Evolutionary conservation across 1,284 basidiomycete genomes (phyloP).

Genomic region (Naganishia albida): DNA sequence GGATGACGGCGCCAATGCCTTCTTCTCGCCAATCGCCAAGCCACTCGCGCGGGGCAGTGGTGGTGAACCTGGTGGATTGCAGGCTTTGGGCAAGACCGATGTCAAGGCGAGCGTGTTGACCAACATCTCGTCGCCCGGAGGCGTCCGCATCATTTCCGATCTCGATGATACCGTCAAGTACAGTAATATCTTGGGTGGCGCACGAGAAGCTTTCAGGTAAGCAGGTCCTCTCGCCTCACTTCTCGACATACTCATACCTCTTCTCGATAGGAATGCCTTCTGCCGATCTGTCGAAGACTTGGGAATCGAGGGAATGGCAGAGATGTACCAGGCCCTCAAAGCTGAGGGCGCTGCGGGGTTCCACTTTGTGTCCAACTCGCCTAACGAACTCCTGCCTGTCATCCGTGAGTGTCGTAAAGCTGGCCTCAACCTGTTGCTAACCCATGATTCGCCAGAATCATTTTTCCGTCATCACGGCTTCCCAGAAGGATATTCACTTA

Average conservation of each 20-base stretch:
- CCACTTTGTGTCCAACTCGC: constrained; percentile 73
- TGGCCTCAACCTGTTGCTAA: not conserved
- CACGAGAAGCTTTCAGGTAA: constrained; percentile 66
- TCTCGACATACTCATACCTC: constrained; percentile 29
- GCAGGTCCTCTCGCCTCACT: constrained; percentile 57
- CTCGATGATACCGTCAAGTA: constrained; percentile 92
- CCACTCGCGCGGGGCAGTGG: constrained; percentile 28
- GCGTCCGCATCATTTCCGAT: constrained; percentile 79
- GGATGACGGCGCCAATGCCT: constrained; percentile 31
- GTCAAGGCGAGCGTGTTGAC: constrained; percentile 37
- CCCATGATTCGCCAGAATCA: constrained; percentile 18
- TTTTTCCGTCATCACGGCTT: constrained; percentile 70
- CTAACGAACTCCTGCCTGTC: constrained; percentile 79
- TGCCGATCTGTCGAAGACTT: constrained; percentile 65
- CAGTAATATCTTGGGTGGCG: constrained; percentile 70
- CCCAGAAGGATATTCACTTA: constrained; percentile 59
- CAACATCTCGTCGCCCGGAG: constrained; percentile 34
- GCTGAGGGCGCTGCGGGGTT: constrained; percentile 63
- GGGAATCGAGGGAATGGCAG: constrained; percentile 79
- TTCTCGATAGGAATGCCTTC: constrained; percentile 55
- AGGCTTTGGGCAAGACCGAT: constrained; percentile 35
- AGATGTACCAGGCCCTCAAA: constrained; percentile 72
- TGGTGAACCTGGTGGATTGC: constrained; percentile 33
- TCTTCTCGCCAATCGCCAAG: constrained; percentile 28
- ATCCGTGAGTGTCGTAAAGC: constrained; percentile 60